phyloP scores from a whole-genome alignment of 129 eudicot species.

The Flaveria ramosissima region DNA sequence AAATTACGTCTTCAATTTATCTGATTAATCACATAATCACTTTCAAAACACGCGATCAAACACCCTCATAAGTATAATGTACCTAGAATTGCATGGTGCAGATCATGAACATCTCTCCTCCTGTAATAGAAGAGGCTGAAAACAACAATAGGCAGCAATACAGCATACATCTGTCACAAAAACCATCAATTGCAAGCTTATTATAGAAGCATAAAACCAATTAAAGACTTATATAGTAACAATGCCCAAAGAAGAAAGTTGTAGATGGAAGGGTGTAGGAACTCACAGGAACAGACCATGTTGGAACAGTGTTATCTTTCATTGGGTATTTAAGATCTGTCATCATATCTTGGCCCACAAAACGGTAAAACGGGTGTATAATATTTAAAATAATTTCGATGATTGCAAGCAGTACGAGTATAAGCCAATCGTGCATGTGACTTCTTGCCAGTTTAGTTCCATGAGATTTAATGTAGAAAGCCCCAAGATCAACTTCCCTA shows the following conservation, averaged over 20 bases:
- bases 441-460: slow-evolving; percentile 56
- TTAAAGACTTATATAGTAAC: neutral
- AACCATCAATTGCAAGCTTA: neutral
- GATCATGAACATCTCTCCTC: slow-evolving; percentile 79
- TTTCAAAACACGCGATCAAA: neutral
- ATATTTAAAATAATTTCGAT: slow-evolving; percentile 55
- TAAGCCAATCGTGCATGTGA: slow-evolving; percentile 82
- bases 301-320: slow-evolving; percentile 81
- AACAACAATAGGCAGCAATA: slow-evolving; percentile 65
- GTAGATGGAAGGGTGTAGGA: neutral
- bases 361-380: slow-evolving; percentile 72
- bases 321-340: slow-evolving; percentile 74
- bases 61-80: neutral
- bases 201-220: neutral
- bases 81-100: slow-evolving; percentile 83
- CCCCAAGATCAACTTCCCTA: slow-evolving; percentile 51
- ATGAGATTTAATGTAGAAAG: slow-evolving; percentile 64
- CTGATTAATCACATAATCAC: no score
- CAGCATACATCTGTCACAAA: slow-evolving; percentile 62
- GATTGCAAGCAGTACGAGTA: slow-evolving; percentile 52
- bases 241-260: neutral
- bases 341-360: slow-evolving; percentile 81
- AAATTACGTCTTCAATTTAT: neutral
- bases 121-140: slow-evolving; percentile 55
- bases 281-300: slow-evolving; percentile 93